Base-by-base conservation (phyloP, 2,329 filamentous ascomycete genomes). In the Ascochyta pisi region DNA sequence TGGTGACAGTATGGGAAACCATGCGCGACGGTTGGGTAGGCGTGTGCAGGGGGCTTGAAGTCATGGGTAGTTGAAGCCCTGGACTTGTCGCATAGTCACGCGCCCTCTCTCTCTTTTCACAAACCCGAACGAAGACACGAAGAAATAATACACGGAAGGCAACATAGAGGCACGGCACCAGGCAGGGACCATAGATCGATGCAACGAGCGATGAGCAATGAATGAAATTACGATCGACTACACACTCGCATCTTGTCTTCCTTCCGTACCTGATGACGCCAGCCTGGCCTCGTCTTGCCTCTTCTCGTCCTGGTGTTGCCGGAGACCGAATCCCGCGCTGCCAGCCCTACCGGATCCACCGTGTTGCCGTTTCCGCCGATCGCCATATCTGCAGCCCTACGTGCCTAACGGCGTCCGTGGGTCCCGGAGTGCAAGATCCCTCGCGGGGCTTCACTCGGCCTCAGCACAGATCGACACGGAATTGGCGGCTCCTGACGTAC, bases 1-100 rank as follows among this genome's bases (percentile, higher is more conserved):
- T 71, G 56, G 55, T 52, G 16, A 37, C 41, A 6, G 67, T 73
- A 4, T 74, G 73, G 73, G 64, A 69, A 45, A 62, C 60, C 2
- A 68, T 74, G 67, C 61, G 65, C 37, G 64, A 64, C 48, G 67
- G 66, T 0, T 74, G 71, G 73, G 68, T 73, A 4, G 70, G 69
- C 0, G 67, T 75, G 15, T 72, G 69, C 50, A 39, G 64, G 27
- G 73, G 66, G 2, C 42, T 75, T 39, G 73, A 75, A 57, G 58
- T 75, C 19, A 73, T 75, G 71, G 70, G 73, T 6, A 54, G 44
- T 12, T 29, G 27, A 29, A 29, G 8, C 27, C 7, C 27, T 29
- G 9, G 3, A 29, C 27, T 9, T 9, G 27, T 29, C 27, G 27
- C 27, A 6, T 31, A 31, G 6, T 15, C 12, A 31, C 6, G 6